These are phyloP conservation scores for Claviceps sp. DNA, from an alignment of 2,329 filamentous ascomycete species.

Conservation along the genomic window DNA sequence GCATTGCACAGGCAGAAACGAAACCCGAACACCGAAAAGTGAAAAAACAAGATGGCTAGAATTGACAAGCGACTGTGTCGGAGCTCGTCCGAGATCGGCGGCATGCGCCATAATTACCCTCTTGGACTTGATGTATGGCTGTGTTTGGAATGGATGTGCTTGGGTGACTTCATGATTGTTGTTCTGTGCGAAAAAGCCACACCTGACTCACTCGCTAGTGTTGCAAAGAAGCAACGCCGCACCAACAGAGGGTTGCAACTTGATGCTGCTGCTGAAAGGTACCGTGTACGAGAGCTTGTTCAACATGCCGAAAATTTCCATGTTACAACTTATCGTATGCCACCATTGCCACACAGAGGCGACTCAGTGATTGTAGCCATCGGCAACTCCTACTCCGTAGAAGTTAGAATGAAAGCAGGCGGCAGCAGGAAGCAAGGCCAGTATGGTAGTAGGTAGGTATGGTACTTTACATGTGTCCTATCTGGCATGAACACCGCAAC, in stretches of 20 bases:
- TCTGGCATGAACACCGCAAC: no score
- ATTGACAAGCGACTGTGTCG: slow-evolving; percentile 4
- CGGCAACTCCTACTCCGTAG: neutral
- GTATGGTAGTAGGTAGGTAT: no score
- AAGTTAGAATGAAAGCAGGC: neutral
- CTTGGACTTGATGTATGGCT: neutral
- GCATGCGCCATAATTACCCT: neutral
- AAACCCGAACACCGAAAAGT: neutral
- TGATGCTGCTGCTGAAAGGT: neutral
- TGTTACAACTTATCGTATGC: neutral
- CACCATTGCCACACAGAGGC: neutral
- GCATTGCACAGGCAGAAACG: slow-evolving; percentile 1
- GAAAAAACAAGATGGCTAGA: neutral
- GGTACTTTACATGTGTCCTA: neutral
- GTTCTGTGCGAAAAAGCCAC: neutral
- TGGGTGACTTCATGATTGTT: neutral
- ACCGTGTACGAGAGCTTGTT: neutral
- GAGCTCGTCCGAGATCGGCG: slow-evolving; percentile 8
- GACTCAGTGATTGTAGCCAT: neutral
- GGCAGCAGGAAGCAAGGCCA: neutral
- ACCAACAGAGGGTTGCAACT: neutral
- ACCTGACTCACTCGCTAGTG: neutral
- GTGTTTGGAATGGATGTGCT: neutral
- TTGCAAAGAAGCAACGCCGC: neutral
- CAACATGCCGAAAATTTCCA: no score